Conservation (phyloP, 768 basidiomycete genomes). For the Sarcodon aspratus region DNA sequence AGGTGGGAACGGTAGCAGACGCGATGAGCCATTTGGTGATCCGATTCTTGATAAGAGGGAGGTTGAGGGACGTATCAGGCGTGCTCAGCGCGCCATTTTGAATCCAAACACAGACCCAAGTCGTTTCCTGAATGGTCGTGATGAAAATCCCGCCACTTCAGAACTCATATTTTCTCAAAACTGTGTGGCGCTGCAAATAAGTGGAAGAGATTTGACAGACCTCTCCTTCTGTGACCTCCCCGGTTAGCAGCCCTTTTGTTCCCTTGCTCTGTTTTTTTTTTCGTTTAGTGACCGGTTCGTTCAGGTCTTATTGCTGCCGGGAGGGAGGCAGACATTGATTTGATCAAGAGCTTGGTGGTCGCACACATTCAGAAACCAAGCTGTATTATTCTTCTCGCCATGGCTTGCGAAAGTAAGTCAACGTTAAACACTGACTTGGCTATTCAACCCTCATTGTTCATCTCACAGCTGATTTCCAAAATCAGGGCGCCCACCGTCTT, state of each 20-base stretch:
- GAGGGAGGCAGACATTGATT: constrained; percentile 42
- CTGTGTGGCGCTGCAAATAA: constrained; percentile 23
- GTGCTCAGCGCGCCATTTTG: constrained; percentile 56
- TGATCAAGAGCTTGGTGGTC: constrained; percentile 46
- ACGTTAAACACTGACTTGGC: background rate
- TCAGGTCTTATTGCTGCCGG: constrained; percentile 47
- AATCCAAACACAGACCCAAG: constrained; percentile 31
- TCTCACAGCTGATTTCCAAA: constrained; percentile 62
- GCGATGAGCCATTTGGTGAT: constrained; percentile 14
- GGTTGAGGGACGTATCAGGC: constrained; percentile 57
- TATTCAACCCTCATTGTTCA: background rate
- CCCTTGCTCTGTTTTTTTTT: background rate
- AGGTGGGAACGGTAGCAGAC: constrained; percentile 23
- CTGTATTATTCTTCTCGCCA: constrained; percentile 49
- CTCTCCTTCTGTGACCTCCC: constrained; percentile 30
- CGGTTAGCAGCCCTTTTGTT: constrained; percentile 12
- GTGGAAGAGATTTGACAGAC: constrained; percentile 25
- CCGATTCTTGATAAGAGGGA: constrained; percentile 36
- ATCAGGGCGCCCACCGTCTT: constrained; percentile 62
- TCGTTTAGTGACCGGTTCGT: background rate
- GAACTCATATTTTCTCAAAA: constrained; percentile 24
- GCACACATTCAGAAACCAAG: constrained; percentile 51
- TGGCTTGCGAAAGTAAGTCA: constrained; percentile 52
- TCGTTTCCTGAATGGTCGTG: constrained; percentile 27
- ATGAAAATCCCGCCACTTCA: constrained; percentile 13